Evolutionary conservation across 176 grass and related monocot species (phyloP), one percentile per base, ranked within the genome.

Genomic region (Otatea glauca): DNA sequence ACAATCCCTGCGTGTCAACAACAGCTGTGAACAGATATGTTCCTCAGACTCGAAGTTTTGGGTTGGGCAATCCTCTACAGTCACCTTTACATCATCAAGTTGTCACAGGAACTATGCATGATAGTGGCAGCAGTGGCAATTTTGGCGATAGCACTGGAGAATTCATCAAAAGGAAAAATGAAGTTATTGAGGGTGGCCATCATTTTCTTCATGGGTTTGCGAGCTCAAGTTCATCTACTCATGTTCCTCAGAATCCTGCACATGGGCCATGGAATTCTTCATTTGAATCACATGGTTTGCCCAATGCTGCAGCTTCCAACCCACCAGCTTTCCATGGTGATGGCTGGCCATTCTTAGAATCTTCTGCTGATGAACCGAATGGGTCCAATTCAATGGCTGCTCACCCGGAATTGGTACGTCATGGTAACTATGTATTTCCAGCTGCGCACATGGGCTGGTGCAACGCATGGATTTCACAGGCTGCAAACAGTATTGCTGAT

Each of bases 191-290:
- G 55, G 82, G 85, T 49, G 74, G 80, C 60, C 73, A 82, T 73
- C 85, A 79, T 59, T 86, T 80, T 88, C 18, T 82, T 73, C 78
- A 78, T 88, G 85, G 71, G 41, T 85, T 87, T 88, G 81, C 85
- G 64, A 82, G 88, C 60, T 88, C 91, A 75, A 90, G 85, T 79
- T 90, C 88, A 78, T 93, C 91, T 78, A 68, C 72, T 72, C n/a
- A 67, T 68, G 29, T 68, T 34, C 81, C 80, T 66, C 91, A 87
- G 70, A 84, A 84, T 76, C 66, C 80, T 84, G 70, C 35, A 53
- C 41, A n/a, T 49, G 67, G 68, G 25, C 83, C 68, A 48, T 92
- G 90, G 90, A 77, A 79, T 67, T 43, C 66, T 68, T 78, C 83
- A 75, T 86, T 80, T 68, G 80, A 87, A 77, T 72, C 76, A 80